Conservation (phyloP, 345 rosid species). For the Citrus australasica region DNA sequence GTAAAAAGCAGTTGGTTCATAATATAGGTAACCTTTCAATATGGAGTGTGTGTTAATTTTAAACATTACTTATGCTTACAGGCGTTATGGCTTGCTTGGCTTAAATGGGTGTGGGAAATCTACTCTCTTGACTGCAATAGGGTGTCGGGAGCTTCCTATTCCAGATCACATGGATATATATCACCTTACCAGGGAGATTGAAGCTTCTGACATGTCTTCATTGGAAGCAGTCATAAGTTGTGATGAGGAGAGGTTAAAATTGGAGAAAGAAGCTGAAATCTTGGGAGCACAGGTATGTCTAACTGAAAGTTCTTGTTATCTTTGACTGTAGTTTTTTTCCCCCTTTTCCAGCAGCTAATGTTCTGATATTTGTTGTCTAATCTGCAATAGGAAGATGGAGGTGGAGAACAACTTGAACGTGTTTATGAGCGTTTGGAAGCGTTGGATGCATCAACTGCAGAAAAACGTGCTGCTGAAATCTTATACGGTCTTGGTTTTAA, state of each 20-base stretch:
- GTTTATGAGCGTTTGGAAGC: slow-evolving; percentile 92
- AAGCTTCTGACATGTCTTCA: slow-evolving; percentile 95
- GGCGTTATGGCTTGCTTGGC: slow-evolving; percentile 98
- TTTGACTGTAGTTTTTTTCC: background rate
- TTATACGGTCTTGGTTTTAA: slow-evolving; percentile 91
- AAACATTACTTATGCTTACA: slow-evolving; percentile 13
- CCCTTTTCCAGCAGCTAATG: background rate
- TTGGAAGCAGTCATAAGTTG: slow-evolving; percentile 85
- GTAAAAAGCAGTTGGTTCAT: background rate
- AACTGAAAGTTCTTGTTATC: background rate
- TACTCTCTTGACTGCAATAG: slow-evolving; percentile 83
- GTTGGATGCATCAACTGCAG: slow-evolving; percentile 93
- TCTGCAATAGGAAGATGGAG: slow-evolving; percentile 78
- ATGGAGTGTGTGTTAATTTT: background rate
- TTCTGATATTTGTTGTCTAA: background rate
- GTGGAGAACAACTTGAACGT: slow-evolving; percentile 89
- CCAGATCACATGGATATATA: slow-evolving; percentile 96
- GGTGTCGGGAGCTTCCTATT: slow-evolving; percentile 85
- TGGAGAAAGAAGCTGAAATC: slow-evolving; percentile 92
- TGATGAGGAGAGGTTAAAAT: slow-evolving; percentile 87
- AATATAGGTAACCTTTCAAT: background rate
- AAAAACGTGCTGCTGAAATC: slow-evolving; percentile 98
- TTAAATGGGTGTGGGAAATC: slow-evolving; percentile 98
- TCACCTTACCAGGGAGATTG: slow-evolving; percentile 84
- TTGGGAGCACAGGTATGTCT: slow-evolving; percentile 59